Conservation (phyloP, 169 alveolate genomes). For the Eimeria acervulina region DNA sequence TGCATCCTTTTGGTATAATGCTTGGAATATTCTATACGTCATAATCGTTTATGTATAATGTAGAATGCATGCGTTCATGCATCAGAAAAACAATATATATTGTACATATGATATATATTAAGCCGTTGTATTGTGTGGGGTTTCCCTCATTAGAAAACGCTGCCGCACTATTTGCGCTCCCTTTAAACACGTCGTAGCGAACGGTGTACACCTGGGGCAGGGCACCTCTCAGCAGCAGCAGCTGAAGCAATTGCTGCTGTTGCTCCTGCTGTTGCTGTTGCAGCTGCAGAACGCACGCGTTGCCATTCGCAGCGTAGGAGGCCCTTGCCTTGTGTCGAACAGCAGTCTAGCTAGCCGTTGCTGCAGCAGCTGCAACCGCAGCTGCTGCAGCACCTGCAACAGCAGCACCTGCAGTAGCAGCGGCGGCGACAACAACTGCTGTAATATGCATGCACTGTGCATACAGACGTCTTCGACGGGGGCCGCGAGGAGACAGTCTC, state of each 20-base stretch:
- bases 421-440: not conserved
- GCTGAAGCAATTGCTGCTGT: not conserved
- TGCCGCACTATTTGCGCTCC: not conserved
- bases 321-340: not conserved
- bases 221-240: not conserved
- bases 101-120: too few species aligned
- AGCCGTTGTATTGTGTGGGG: not conserved
- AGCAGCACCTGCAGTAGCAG: too few species aligned
- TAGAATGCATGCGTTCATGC: too few species aligned
- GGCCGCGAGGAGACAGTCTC: not conserved
- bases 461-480: not conserved
- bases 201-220: not conserved
- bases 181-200: not conserved
- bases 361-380: not conserved
- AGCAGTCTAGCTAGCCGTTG: not conserved
- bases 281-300: not conserved
- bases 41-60: too few species aligned
- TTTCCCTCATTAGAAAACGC: not conserved
- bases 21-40: not conserved
- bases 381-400: not conserved
- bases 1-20: not conserved
- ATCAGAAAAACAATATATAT: too few species aligned
- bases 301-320: not conserved
- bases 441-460: not conserved
- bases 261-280: not conserved